A percentile compares a stretch with the other conserved stretches of the same genome.
Evolutionary conservation across 768 basidiomycete species (phyloP).

Genomic region (Pholiota conissans): DNA sequence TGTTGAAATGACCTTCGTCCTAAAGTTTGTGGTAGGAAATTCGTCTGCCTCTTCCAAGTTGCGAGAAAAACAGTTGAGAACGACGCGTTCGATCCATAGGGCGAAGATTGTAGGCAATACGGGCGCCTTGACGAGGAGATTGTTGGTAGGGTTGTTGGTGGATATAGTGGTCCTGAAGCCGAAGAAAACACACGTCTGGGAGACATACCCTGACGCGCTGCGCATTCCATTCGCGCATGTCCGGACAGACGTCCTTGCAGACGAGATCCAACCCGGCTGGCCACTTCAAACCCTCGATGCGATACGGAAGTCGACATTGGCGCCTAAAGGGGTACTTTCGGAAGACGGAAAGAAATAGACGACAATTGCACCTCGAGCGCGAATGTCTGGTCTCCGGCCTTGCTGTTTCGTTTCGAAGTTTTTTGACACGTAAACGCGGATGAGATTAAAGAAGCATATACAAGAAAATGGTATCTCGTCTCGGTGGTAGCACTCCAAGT

Average conservation of each 20-base stretch:
- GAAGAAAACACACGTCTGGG: neutral
- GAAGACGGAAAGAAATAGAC: no score
- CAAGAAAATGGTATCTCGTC: neutral
- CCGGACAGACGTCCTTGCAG: neutral
- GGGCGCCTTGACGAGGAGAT: neutral
- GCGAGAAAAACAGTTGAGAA: neutral
- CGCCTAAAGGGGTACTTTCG: neutral
- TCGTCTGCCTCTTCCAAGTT: neutral
- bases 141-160: neutral
- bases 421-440: neutral
- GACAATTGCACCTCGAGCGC: neutral
- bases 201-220: neutral
- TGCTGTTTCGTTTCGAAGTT: no score
- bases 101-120: neutral
- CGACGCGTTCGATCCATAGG: neutral
- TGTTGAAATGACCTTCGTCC: neutral
- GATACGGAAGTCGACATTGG: neutral
- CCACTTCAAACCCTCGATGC: neutral
- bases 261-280: neutral
- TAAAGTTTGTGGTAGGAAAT: neutral
- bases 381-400: neutral
- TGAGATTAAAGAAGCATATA: neutral
- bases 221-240: neutral
- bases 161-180: neutral
- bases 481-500: neutral